Base-by-base conservation (phyloP, 805 yeast species). In the Candida chilensis region DNA sequence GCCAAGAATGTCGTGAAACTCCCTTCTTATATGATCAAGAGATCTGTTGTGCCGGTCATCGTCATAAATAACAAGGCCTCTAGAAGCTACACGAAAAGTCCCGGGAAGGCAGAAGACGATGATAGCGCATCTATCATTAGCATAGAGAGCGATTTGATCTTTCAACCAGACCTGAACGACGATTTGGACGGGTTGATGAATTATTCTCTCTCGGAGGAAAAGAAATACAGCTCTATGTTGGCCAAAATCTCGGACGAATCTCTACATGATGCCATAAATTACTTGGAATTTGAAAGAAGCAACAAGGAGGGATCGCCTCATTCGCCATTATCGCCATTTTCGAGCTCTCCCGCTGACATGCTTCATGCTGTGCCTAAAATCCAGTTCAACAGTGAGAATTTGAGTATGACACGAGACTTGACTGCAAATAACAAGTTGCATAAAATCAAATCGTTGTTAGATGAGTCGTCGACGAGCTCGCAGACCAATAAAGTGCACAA, bases 31-130 rank as follows among this genome's bases (percentile, higher is more conserved):
- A 17, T 17, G 20, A 5, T 27, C 12, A 17, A 27, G 17, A 18
- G 4, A 25, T 33, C 25, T 31, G 34, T 27, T 34, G 30, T 37
- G 11, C 25, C 25, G 12, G 13, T 22, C 11, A 22, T 22, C 12
- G 11, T 7, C 12, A 22, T 22, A 22, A 22, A 22, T n/a, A 22
- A 22, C n/a, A n/a, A n/a, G n/a, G n/a, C n/a, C n/a, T n/a, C n/a
- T n/a, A n/a, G n/a, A n/a, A n/a, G n/a, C n/a, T n/a, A n/a, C n/a
- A n/a, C n/a, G n/a, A n/a, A n/a, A n/a, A n/a, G n/a, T n/a, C n/a
- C n/a, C n/a, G n/a, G n/a, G n/a, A n/a, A n/a, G n/a, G n/a, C n/a
- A n/a, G n/a, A n/a, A n/a, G n/a, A n/a, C n/a, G n/a, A n/a, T 22
- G 6, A 6, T 8, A 6, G 7, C 25, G 13, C 13, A n/a, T 6